Conservation (phyloP, 2,329 filamentous ascomycete genomes). For the Dactylellina cionopaga region DNA sequence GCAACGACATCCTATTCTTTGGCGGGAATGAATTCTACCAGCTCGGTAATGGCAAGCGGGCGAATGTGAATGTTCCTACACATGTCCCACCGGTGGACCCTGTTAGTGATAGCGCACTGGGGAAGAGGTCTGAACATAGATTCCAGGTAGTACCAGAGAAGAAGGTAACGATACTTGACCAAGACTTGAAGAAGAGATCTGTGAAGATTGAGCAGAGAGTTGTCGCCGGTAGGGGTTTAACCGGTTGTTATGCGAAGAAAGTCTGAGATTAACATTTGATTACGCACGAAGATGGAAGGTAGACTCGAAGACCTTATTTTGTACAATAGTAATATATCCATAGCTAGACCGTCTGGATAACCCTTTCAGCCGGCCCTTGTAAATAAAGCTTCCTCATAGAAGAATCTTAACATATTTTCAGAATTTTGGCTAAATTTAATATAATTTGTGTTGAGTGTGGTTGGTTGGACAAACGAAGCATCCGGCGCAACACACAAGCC, state of each 20-base stretch:
- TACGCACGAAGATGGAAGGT: too few relatives aligned
- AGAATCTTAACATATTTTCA: too few relatives aligned
- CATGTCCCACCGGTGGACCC: conserved; percentile 56
- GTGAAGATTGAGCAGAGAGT: conserved; percentile 54
- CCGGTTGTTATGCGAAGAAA: conserved; percentile 41
- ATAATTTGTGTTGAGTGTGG: conserved; percentile 38
- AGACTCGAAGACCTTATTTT: background rate
- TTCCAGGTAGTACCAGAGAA: conserved; percentile 55
- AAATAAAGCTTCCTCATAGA: conserved; percentile 4
- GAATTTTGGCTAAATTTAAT: background rate
- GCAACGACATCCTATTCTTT: conserved; percentile 90
- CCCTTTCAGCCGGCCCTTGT: too few relatives aligned
- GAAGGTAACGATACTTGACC: conserved; percentile 50
- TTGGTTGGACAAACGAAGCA: conserved; percentile 33
- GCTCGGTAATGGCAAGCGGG: conserved; percentile 88
- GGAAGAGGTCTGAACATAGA: conserved; percentile 53
- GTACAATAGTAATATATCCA: conserved; percentile 9
- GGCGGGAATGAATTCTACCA: conserved; percentile 95
- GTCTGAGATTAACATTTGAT: background rate
- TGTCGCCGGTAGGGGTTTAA: conserved; percentile 54
- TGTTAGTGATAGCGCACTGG: conserved; percentile 45
- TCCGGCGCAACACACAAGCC: too few relatives aligned
- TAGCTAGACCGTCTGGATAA: too few relatives aligned
- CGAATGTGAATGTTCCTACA: conserved; percentile 75
- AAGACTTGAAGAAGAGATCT: conserved; percentile 41